Base-by-base conservation (phyloP, 2,329 filamentous ascomycete genomes). In the Cladosporium sp. region DNA sequence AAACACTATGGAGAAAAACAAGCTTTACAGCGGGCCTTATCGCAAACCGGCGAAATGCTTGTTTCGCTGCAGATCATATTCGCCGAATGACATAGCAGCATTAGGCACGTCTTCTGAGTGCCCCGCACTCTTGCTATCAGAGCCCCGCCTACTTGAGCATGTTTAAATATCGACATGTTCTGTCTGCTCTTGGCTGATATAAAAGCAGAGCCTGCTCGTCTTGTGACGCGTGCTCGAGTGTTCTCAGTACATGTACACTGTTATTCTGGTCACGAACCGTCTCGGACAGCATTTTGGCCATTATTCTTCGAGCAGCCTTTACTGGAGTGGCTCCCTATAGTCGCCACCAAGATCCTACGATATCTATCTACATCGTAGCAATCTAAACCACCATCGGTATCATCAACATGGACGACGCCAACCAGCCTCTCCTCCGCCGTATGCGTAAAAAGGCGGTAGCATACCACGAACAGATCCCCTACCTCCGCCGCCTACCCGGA, bases 401-500 rank as follows among this genome's bases (percentile, higher is more conserved):
- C 18, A 21, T 16, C 53, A 60, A 23, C 16, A 66, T 66, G 64
- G 64, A 66, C 29, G 23, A 49, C 14, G 40, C 55, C 5, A 37
- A 33, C 8, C 26, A 40, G 16, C 33, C 52, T 11, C 31, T 62
- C 3, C 18, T 59, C 21, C 33, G 26, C 18, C 57, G 50, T 23
- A 35, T 62, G 18, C 64, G 57, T 2, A 57, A 50, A 18, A 68
- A 70, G 62, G 74, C 74, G 37, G 66, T 65, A 10, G 46, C 66
- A 37, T 84, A 82, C 58, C 85, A 87, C 73, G 73, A 79, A 57
- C 80, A 81, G 5, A 78, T 86, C 28, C 86, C 86, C 0, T 84
- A 83, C 10, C 74, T 89, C 14, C 79, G 82, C 35, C 84, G 81
- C 65, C 79, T 89, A 4, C 87, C 86, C 0, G 81, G 87, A 5